Evolutionary conservation across 352 stramenopile genomes (phyloP).

Genomic region (Pythium vanterpoolii): DNA sequence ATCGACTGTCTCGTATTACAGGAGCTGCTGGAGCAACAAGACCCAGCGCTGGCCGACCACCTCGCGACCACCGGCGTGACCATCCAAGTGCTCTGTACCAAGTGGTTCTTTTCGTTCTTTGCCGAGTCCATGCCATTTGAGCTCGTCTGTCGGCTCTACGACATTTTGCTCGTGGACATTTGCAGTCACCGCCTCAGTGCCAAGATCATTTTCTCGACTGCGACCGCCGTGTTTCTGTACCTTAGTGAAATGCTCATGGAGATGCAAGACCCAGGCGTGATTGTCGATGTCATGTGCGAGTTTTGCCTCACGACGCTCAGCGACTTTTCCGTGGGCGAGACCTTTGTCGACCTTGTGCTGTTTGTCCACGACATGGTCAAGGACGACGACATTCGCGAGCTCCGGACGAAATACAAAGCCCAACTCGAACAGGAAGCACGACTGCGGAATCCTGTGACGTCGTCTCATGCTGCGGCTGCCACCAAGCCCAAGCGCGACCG

Average conservation of each 20-base stretch:
- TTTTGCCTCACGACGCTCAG: slow-evolving; percentile 71
- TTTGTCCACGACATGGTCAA: slow-evolving; percentile 68
- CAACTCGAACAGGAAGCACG: slow-evolving; percentile 62
- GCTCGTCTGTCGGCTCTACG: slow-evolving; percentile 71
- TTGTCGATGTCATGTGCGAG: slow-evolving; percentile 75
- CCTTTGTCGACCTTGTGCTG: slow-evolving; percentile 68
- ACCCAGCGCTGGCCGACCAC: slow-evolving; percentile 54
- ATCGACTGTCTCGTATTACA: slow-evolving; percentile 79
- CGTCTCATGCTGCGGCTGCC: neutral
- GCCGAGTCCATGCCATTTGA: slow-evolving; percentile 81
- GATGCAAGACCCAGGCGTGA: slow-evolving; percentile 68
- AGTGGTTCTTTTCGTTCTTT: slow-evolving; percentile 87
- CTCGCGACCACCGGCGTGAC: slow-evolving; percentile 56
- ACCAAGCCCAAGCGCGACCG: slow-evolving; percentile 17
- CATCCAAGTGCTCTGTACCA: slow-evolving; percentile 76
- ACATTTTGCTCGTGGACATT: slow-evolving; percentile 74
- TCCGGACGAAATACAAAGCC: slow-evolving; percentile 51
- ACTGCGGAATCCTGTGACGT: slow-evolving; percentile 51
- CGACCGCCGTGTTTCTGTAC: slow-evolving; percentile 70
- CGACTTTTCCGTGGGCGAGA: slow-evolving; percentile 70
- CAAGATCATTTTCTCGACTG: slow-evolving; percentile 77
- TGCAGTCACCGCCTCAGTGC: slow-evolving; percentile 45
- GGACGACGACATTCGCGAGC: slow-evolving; percentile 47
- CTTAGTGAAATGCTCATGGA: slow-evolving; percentile 65
- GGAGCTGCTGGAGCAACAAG: slow-evolving; percentile 54